phyloP scores from a whole-genome alignment of 139 green algal species.

The Bryopsis sp. region DNA sequence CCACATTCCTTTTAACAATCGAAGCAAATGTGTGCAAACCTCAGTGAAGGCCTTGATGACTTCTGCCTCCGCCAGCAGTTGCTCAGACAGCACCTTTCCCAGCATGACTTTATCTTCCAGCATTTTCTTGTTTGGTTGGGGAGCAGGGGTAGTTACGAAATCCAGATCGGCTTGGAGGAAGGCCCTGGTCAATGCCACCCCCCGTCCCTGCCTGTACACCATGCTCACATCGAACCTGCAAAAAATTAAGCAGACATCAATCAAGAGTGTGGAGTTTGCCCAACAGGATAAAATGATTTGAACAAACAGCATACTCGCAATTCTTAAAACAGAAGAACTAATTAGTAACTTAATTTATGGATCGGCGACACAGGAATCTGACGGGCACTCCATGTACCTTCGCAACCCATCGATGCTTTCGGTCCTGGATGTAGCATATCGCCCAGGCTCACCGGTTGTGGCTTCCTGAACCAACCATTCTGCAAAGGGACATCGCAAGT shows the following conservation, averaged over 20 bases:
- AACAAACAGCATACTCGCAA: too few species aligned
- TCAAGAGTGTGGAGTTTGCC: too few species aligned
- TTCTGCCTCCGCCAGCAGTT: constrained; percentile 20
- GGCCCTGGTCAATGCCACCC: neutral
- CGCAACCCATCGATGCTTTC: neutral
- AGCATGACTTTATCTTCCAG: neutral
- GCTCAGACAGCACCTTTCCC: constrained; percentile 9
- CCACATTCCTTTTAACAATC: too few species aligned
- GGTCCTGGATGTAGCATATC: neutral
- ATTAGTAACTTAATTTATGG: too few species aligned
- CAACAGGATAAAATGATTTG: too few species aligned
- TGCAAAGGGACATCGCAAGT: constrained; percentile 18
- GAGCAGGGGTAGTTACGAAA: neutral
- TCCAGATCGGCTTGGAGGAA: constrained; percentile 20
- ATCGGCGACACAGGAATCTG: too few species aligned
- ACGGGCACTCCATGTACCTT: too few species aligned
- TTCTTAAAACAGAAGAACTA: too few species aligned
- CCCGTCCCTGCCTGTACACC: neutral
- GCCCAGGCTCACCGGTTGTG: neutral
- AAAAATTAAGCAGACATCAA: neutral
- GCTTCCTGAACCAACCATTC: constrained; percentile 11
- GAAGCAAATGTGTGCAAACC: too few species aligned
- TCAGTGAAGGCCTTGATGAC: constrained; percentile 19
- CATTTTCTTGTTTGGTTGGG: constrained; percentile 1
- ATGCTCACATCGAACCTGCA: constrained; percentile 4